Base-by-base conservation (phyloP, 257 asterid genomes). In the Scutellaria galericulata region DNA sequence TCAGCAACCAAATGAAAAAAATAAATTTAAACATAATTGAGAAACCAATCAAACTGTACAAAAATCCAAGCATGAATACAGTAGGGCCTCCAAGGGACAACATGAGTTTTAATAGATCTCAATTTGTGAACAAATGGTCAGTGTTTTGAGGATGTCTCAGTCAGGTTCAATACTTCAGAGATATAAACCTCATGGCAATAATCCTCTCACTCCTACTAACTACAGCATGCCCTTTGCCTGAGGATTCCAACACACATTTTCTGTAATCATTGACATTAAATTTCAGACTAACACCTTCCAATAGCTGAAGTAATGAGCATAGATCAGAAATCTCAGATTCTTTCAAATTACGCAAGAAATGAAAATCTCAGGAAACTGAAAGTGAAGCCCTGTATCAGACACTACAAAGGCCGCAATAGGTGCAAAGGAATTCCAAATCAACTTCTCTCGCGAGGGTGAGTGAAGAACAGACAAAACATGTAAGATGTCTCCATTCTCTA, bases 81-180 rank as follows among this genome's bases (percentile, higher is more conserved):
- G 48, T 18, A 46, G 68, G 56, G 69, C 53, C 50, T 64, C 63
- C 74, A 70, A 63, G 70, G 70, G 51, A 70, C 48, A 52, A 73
- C 7, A 37, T 18, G 14, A 51, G 13, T 31, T n/a, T 35, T 0
- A 1, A 15, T 66, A 54, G 50, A 60, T 44, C 37, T 53, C 47
- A 45, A n/a, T 31, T 62, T 46, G 15, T 59, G 51, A 69, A 40
- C 42, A 75, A 54, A 45, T 51, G 45, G 8, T 58, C 53, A 12
- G 48, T 48, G 48, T 24, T 41, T 24, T 18, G 11, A 5, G 45
- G 39, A 54, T 61, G 35, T 52, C 56, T 24, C 44, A 51, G 52
- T 71, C 52, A 56, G 14, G 9, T 44, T 45, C 61, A 59, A 40
- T 51, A 27, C 44, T 47, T 56, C 20, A 57, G 27, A 72, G 35